Percentiles rank a stretch among this genome's conserved stretches.
Conservation (phyloP, 179 eudicot genomes). For the Actinidia arguta region DNA sequence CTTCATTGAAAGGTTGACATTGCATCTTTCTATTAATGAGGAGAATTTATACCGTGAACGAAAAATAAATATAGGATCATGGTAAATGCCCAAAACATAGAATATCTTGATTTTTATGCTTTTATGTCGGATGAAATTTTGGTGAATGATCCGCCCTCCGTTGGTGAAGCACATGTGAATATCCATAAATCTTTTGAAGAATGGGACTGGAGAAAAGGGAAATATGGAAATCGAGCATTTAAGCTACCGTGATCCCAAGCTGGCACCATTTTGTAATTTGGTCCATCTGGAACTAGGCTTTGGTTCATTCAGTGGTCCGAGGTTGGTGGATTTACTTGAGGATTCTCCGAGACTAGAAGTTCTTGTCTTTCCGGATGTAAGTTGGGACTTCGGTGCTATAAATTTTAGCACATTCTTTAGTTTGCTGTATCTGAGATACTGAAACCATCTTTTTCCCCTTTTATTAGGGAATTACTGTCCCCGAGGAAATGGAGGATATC, state of each 20-base stretch:
- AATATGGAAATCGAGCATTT: neutral
- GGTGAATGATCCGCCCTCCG: neutral
- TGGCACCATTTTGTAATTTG: neutral
- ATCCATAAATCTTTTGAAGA: conserved; percentile 1
- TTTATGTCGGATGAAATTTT: neutral
- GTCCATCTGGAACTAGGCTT: neutral
- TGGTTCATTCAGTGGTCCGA: neutral
- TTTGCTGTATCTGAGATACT: neutral
- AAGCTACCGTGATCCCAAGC: neutral
- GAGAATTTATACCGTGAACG: neutral
- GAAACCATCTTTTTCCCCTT: neutral
- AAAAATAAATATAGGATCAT: neutral
- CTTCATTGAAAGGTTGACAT: neutral
- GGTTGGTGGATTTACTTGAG: neutral
- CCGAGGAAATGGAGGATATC: neutral
- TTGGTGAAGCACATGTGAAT: neutral
- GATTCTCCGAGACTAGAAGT: neutral
- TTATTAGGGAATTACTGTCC: neutral
- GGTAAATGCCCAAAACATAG: neutral
- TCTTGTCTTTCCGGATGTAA: neutral
- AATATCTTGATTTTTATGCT: neutral
- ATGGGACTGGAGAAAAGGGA: neutral
- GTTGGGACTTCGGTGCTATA: neutral
- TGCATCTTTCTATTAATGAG: neutral
- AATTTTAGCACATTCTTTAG: neutral